Percentiles rank a stretch among this genome's conserved stretches.
Conservation (phyloP, 345 rosid species). For the Xanthoceras sorbifolium region DNA sequence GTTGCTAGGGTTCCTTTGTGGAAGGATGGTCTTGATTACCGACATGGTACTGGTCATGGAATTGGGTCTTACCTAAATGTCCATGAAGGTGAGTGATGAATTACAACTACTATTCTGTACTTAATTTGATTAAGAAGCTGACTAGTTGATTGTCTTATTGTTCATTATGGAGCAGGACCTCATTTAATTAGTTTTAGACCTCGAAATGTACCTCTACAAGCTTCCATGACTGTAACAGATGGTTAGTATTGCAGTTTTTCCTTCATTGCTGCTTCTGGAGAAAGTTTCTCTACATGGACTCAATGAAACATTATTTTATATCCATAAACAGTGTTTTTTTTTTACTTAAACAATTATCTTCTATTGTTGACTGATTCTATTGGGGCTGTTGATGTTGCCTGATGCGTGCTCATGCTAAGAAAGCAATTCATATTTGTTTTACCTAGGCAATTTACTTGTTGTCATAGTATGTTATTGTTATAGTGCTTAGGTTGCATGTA, state of each 20-base stretch:
- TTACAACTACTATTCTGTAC: constrained; percentile 1
- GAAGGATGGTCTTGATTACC: constrained; percentile 92
- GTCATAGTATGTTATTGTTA: not conserved
- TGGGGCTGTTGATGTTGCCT: constrained; percentile 1
- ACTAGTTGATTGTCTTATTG: not conserved
- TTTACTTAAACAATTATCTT: not conserved
- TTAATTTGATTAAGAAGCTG: constrained; percentile 9
- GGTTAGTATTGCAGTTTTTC: constrained; percentile 49
- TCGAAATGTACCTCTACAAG: constrained; percentile 85
- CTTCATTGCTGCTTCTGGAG: not conserved
- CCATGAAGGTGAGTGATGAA: constrained; percentile 79
- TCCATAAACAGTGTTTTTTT: too few species aligned
- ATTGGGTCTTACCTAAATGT: constrained; percentile 92
- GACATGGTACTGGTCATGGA: constrained; percentile 99
- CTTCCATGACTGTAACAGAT: constrained; percentile 98
- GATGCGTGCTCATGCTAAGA: not conserved
- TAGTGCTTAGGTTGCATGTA: not conserved
- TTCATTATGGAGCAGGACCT: constrained; percentile 65
- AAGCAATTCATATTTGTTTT: not conserved
- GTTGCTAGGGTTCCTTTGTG: constrained; percentile 92
- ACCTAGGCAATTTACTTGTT: not conserved
- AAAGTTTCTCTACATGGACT: not conserved
- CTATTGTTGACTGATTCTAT: not conserved
- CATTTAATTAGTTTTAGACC: constrained; percentile 90
- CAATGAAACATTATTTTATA: not conserved